A percentile compares a stretch with the other conserved stretches of the same genome.
Conservation (phyloP, 2,329 filamentous ascomycete genomes). For the Monilinia aucupariae region DNA sequence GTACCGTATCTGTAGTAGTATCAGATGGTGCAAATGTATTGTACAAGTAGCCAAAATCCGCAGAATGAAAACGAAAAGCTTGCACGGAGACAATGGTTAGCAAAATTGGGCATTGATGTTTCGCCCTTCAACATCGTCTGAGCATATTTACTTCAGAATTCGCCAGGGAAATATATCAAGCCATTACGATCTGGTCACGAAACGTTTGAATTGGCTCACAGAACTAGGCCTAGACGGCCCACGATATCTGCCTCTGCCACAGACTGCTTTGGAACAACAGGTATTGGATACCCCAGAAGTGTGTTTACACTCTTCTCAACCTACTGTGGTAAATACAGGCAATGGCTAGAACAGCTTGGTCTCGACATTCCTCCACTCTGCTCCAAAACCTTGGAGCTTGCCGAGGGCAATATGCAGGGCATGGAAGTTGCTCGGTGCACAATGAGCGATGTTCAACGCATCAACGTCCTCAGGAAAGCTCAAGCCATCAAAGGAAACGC, state of each 20-base stretch:
- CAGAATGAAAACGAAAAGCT: background rate
- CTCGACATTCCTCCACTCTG: background rate
- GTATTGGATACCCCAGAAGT: constrained; percentile 1
- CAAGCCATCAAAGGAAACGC: background rate
- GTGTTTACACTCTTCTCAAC: background rate
- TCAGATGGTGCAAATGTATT: background rate
- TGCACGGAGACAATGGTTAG: constrained; percentile 2
- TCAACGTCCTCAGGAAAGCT: background rate
- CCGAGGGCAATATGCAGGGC: background rate
- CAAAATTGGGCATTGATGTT: background rate
- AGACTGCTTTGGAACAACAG: background rate
- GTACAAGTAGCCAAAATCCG: background rate
- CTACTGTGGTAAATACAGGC: background rate
- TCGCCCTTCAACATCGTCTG: background rate
- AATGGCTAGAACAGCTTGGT: background rate
- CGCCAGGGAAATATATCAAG: background rate
- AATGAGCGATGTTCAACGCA: background rate
- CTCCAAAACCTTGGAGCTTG: background rate
- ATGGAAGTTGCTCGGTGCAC: background rate
- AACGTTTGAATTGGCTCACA: background rate
- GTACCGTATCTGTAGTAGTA: background rate
- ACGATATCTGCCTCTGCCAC: background rate
- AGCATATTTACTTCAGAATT: background rate
- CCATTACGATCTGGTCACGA: background rate
- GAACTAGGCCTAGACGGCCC: background rate